phyloP scores from a whole-genome alignment of 2,329 filamentous ascomycete genomes.

The Teratosphaeria zuluensis region DNA sequence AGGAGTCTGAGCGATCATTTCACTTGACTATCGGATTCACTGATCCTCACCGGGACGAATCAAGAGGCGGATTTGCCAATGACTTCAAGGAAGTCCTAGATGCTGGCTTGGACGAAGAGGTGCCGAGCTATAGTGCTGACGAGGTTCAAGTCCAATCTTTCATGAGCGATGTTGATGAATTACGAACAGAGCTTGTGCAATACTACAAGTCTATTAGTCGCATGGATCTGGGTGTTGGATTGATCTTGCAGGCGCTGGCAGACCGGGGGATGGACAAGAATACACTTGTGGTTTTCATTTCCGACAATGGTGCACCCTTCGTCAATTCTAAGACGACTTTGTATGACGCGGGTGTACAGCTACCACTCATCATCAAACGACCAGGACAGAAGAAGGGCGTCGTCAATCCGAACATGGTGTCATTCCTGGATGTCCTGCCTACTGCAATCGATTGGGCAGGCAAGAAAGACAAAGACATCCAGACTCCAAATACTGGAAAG shows the following conservation, averaged over 20 bases:
- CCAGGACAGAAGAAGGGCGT: conserved; percentile 22
- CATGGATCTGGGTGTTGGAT: conserved; percentile 34
- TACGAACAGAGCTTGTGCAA: conserved; percentile 32
- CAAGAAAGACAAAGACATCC: neutral
- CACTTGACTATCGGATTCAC: conserved; percentile 38
- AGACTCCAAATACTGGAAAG: conserved; percentile 1
- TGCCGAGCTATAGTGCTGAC: conserved; percentile 12
- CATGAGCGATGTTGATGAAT: conserved; percentile 6
- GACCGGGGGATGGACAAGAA: conserved; percentile 23
- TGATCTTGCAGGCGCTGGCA: conserved; percentile 30
- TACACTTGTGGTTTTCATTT: conserved; percentile 39
- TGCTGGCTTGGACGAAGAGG: conserved; percentile 4
- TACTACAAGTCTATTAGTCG: conserved; percentile 33
- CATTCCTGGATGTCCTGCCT: conserved; percentile 39
- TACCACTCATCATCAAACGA: conserved; percentile 34
- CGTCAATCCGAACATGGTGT: conserved; percentile 37
- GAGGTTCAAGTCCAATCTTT: conserved; percentile 32
- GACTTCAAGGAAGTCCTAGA: conserved; percentile 20
- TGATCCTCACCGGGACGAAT: conserved; percentile 38
- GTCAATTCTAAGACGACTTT: conserved; percentile 44
- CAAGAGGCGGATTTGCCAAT: conserved; percentile 37
- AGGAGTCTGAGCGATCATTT: conserved; percentile 29
- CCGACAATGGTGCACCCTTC: conserved; percentile 42
- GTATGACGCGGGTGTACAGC: conserved; percentile 38
- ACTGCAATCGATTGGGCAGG: conserved; percentile 36